Evolutionary conservation across 1,284 basidiomycete genomes (phyloP), one percentile per base, ranked within the genome.

Genomic region (Irpex sp.): DNA sequence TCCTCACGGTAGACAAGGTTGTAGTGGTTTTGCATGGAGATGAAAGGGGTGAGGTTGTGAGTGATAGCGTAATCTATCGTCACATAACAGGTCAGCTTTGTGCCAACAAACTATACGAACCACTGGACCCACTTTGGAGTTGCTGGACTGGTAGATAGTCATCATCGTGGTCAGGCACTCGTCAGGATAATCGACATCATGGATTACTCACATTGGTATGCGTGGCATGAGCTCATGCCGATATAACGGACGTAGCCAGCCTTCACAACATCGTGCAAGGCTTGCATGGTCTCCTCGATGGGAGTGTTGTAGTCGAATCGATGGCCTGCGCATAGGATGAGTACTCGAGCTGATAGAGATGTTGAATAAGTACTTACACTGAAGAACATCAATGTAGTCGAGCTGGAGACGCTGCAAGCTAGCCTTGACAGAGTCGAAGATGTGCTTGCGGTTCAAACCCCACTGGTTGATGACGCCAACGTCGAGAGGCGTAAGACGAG

Each of bases 11-110:
- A 89, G 15, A 84, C 64, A 1, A 85, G 69, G 49, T 71, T 82
- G 69, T 86, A 81, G 61, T 84, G 85, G 71, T 88, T 88, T 71
- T 92, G 89, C 88, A 91, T 89, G 9, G 83, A 85, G 69, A 88
- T 84, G 75, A 89, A 88, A 0, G 83, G 85, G 0, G 86, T 88
- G 36, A 88, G 76, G 17, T 82, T 80, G 72, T 88, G 81, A 38
- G 73, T 72, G 62, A 69, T 69, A 8, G 68, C 68, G 47, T 69
- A 68, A 59, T 68, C 66, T 69, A 55, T 21, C 17, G 34, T 52
- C 13, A 11, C 26, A 21, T 7, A 26, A 36, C 5, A 21, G 7
- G 13, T 57, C n/a, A 62, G 44, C 9, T n/a, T 36, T 11, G 31
- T 47, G 51, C 40, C 3, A 15, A 17, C 34, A 36, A 44, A 34